A percentile compares a stretch with the other conserved stretches of the same genome.
Conservation (phyloP, 202 grass and related monocot genomes). For the Thinopyrum obtusiflorum region DNA sequence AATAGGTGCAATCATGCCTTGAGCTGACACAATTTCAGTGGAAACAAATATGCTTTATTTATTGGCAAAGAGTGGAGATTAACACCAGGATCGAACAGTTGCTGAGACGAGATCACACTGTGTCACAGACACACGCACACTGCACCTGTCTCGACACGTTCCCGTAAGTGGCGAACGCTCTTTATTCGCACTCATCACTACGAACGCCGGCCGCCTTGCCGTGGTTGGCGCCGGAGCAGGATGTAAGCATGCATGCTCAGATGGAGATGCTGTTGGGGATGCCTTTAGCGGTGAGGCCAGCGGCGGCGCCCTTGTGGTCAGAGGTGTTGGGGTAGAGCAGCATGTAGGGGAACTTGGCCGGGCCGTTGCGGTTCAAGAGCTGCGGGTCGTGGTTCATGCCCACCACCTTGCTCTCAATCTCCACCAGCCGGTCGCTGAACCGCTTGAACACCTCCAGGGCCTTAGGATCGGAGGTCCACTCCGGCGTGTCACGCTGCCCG, state of each 20-base stretch:
- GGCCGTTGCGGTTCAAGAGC: conserved; percentile 62
- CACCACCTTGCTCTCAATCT: conserved; percentile 58
- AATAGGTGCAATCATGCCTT: neutral
- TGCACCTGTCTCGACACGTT: neutral
- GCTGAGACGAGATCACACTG: neutral
- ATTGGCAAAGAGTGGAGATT: neutral
- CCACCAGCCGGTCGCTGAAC: conserved; percentile 49
- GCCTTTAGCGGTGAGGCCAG: conserved; percentile 61
- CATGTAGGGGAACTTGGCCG: conserved; percentile 62
- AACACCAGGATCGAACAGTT: neutral
- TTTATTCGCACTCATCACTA: neutral
- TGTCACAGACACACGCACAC: neutral
- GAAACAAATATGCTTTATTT: neutral
- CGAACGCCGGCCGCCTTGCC: neutral
- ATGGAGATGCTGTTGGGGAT: conserved; percentile 92
- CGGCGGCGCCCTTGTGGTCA: conserved; percentile 29
- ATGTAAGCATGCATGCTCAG: conserved; percentile 10
- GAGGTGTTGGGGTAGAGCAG: conserved; percentile 75
- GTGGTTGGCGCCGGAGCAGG: neutral
- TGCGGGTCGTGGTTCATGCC: conserved; percentile 42
- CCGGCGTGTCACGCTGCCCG: conserved; percentile 59
- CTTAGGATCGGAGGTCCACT: conserved; percentile 59
- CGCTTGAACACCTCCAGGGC: conserved; percentile 52
- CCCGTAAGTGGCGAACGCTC: neutral
- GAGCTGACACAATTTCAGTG: neutral